phyloP scores from a whole-genome alignment of 768 basidiomycete genomes.

The Tulasnella sp. region DNA sequence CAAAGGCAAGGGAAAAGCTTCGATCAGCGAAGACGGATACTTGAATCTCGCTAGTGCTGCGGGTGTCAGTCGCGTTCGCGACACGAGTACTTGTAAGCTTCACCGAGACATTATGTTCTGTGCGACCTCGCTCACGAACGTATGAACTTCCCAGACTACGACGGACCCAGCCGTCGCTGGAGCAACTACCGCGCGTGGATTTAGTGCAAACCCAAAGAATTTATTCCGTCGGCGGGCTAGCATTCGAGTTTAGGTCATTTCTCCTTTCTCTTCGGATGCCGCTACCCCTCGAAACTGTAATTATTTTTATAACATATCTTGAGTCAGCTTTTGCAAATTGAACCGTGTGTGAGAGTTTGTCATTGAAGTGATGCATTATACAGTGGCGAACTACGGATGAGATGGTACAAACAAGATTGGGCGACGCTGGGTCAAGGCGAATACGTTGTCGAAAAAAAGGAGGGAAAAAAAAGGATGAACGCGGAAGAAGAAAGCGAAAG shows the following conservation, averaged over 20 bases:
- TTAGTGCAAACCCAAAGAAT: not conserved
- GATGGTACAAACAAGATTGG: too few relatives aligned
- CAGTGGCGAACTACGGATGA: too few relatives aligned
- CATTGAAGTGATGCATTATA: too few relatives aligned
- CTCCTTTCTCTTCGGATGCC: not conserved
- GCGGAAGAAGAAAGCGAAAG: too few relatives aligned
- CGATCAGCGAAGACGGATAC: slow-evolving; percentile 43
- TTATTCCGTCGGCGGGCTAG: too few relatives aligned
- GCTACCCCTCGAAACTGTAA: not conserved
- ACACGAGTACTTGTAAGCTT: slow-evolving; percentile 61
- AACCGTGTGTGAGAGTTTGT: too few relatives aligned
- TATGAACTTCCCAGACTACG: not conserved
- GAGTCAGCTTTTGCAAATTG: not conserved
- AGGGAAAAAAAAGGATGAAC: too few relatives aligned
- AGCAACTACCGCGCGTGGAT: not conserved
- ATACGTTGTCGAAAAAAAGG: too few relatives aligned
- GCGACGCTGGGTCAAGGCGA: too few relatives aligned
- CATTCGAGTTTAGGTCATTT: too few relatives aligned
- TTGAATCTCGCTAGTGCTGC: slow-evolving; percentile 58
- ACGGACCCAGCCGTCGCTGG: not conserved
- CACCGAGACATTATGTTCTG: not conserved
- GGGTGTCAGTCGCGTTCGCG: slow-evolving; percentile 56
- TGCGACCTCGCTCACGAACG: not conserved
- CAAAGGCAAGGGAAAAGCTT: slow-evolving; percentile 31
- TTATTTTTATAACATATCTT: not conserved